phyloP scores from a whole-genome alignment of 2,329 filamentous ascomycete species.

The Alternaria solani region DNA sequence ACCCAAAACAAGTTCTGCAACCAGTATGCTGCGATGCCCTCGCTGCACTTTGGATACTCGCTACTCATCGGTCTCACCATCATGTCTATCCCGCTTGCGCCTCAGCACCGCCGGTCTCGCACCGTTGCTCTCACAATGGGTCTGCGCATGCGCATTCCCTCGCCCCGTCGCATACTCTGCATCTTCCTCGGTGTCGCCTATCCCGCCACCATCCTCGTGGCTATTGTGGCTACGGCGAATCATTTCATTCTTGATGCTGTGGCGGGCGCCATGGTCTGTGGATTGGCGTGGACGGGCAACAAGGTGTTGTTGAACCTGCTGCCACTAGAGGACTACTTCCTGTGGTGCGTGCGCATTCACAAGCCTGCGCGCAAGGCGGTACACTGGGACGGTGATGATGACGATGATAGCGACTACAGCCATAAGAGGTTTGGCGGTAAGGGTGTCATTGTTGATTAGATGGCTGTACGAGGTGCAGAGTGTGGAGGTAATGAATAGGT shows the following conservation, averaged over 20 bases:
- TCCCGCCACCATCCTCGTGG: constrained; percentile 69
- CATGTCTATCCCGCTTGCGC: constrained; percentile 68
- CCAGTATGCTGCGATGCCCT: constrained; percentile 81
- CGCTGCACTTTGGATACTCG: constrained; percentile 78
- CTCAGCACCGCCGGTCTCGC: constrained; percentile 59
- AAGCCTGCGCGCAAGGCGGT: constrained; percentile 60
- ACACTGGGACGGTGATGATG: constrained; percentile 30
- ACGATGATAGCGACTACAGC: constrained; percentile 7
- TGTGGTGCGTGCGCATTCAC: constrained; percentile 69
- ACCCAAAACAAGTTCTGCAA: constrained; percentile 78
- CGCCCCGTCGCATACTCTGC: constrained; percentile 61
- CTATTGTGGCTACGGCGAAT: constrained; percentile 76
- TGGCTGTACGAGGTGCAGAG: background rate
- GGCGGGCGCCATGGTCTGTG: constrained; percentile 71
- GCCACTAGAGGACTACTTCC: constrained; percentile 72
- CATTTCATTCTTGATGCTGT: constrained; percentile 76
- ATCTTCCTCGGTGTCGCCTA: constrained; percentile 67
- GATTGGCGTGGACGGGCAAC: constrained; percentile 68
- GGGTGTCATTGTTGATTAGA: constrained; percentile 27
- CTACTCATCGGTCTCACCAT: constrained; percentile 76
- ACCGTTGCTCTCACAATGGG: constrained; percentile 35
- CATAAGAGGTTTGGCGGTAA: constrained; percentile 22
- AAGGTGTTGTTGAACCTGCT: constrained; percentile 68
- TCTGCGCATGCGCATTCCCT: constrained; percentile 52
- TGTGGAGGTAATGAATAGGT: background rate